These are phyloP conservation scores for Eucalyptus cloeziana DNA, from an alignment of 345 rosid genomes.

Conservation along the genomic window DNA sequence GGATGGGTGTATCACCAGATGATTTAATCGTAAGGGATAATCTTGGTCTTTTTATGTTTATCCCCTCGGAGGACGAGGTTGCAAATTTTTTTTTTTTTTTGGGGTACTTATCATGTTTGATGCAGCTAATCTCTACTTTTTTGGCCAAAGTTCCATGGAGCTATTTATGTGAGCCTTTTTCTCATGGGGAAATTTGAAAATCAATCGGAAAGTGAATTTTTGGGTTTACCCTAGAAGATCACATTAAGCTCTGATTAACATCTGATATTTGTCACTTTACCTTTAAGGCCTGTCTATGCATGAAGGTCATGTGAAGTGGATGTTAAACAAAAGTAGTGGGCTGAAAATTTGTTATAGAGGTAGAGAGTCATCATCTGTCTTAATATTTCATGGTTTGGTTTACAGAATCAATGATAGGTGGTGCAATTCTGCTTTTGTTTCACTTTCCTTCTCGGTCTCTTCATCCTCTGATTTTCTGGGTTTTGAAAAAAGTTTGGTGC, in stretches of 20 bases:
- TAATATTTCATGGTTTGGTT: neutral
- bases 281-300: neutral
- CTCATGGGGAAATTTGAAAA: neutral
- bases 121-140: neutral
- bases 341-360: neutral
- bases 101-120: neutral
- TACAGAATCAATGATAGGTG: neutral
- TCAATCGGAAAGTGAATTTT: neutral
- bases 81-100: neutral
- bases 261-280: neutral
- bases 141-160: neutral
- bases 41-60: neutral
- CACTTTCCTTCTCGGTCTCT: neutral
- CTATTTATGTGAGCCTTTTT: neutral
- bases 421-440: neutral
- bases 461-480: neutral
- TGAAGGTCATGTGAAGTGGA: neutral
- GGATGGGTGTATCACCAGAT: slow-evolving; percentile 73
- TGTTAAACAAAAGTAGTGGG: neutral
- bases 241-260: neutral
- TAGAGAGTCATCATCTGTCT: neutral
- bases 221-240: neutral
- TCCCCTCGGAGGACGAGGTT: neutral
- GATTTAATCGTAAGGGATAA: slow-evolving; percentile 67
- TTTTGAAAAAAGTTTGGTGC: neutral